Evolutionary conservation across 106 monocot species (phyloP).

Genomic region (Apostasia ramifera): DNA sequence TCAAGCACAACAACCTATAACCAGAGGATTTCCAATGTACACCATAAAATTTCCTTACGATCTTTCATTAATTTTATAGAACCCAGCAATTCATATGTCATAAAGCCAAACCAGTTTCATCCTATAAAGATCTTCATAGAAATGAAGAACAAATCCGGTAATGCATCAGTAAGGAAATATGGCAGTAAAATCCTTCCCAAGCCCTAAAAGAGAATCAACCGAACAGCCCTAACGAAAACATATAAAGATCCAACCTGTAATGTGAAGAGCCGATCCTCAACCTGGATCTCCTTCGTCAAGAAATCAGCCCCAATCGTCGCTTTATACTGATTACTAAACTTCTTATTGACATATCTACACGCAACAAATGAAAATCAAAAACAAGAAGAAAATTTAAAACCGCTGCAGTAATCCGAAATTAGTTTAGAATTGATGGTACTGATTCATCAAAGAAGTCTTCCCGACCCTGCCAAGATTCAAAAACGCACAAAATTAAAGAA

Average conservation of each 20-base stretch:
- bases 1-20: too few species aligned
- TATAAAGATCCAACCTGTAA: conserved; percentile 21
- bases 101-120: too few species aligned
- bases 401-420: background rate
- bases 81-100: too few species aligned
- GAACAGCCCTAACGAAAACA: background rate
- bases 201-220: background rate
- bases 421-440: conserved; percentile 15
- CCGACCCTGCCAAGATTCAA: conserved; percentile 27
- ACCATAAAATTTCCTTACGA: too few species aligned
- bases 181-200: too few species aligned
- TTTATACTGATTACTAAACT: conserved; percentile 76
- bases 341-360: conserved; percentile 35
- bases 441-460: conserved; percentile 40
- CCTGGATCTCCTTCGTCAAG: conserved; percentile 73
- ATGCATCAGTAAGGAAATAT: too few species aligned
- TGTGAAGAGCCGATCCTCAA: conserved; percentile 57
- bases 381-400: conserved; percentile 3
- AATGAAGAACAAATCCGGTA: too few species aligned
- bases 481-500: conserved; percentile 2
- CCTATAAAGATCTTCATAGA: too few species aligned
- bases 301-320: conserved; percentile 79
- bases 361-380: conserved; percentile 1
- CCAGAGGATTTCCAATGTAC: too few species aligned
- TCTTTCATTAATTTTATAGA: too few species aligned